phyloP scores from a whole-genome alignment of 345 rosid genomes.

The Dipteronia sinensis region DNA sequence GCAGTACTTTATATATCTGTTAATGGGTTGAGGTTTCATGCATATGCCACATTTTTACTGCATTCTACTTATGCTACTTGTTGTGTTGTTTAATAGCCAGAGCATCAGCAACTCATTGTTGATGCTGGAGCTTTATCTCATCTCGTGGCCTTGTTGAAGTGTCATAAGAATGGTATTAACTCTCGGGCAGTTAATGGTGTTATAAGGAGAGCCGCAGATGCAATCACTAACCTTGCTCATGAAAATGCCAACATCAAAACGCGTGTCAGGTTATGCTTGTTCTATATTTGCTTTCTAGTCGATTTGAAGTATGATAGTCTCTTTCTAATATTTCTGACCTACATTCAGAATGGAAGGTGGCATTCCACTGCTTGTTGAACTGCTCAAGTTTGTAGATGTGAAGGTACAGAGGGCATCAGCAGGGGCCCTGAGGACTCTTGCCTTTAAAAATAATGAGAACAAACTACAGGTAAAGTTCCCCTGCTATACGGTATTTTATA shows the following conservation, averaged over 20 bases:
- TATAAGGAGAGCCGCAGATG: slow-evolving; percentile 76
- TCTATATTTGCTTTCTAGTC: slow-evolving; percentile 6
- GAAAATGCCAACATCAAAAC: slow-evolving; percentile 66
- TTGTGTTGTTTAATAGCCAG: slow-evolving; percentile 47
- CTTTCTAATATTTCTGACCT: slow-evolving; percentile 11
- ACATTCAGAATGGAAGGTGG: slow-evolving; percentile 67
- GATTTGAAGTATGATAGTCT: neutral
- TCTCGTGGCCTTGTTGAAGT: slow-evolving; percentile 58
- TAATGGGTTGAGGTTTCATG: neutral
- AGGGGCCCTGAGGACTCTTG: slow-evolving; percentile 71
- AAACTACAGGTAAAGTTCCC: slow-evolving; percentile 52
- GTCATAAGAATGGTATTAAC: slow-evolving; percentile 26
- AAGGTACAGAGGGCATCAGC: slow-evolving; percentile 87
- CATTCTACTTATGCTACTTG: neutral
- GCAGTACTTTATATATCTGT: neutral
- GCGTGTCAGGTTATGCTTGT: slow-evolving; percentile 50
- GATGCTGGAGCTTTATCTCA: slow-evolving; percentile 69
- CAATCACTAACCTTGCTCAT: slow-evolving; percentile 72
- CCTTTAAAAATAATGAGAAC: slow-evolving; percentile 76
- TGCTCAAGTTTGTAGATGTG: slow-evolving; percentile 50
- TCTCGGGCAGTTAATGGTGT: slow-evolving; percentile 41
- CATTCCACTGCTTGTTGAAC: slow-evolving; percentile 71
- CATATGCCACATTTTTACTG: neutral
- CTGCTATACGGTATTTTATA: neutral
- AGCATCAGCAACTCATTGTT: slow-evolving; percentile 69